A percentile compares a stretch with the other conserved stretches of the same genome.
phyloP scores from a whole-genome alignment of 305 asterid genomes.

The Solanum hybrid region DNA sequence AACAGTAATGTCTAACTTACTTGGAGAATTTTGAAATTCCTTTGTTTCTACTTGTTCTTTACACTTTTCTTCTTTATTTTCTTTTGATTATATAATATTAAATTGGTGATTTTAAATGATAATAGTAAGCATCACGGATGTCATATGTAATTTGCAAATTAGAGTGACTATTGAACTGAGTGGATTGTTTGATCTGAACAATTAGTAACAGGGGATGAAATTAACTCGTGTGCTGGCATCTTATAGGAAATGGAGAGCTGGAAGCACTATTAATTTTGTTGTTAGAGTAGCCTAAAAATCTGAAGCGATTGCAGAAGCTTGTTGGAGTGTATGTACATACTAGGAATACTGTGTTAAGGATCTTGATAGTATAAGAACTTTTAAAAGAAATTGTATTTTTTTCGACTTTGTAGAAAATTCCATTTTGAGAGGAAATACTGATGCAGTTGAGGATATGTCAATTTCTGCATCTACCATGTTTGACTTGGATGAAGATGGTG shows the following conservation, averaged over 20 bases:
- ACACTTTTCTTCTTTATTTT: background rate
- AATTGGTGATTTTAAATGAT: background rate
- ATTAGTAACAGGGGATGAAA: background rate
- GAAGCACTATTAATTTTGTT: background rate
- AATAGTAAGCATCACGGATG: background rate
- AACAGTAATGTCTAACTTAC: background rate
- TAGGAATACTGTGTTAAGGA: background rate
- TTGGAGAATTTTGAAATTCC: background rate
- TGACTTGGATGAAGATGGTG: constrained; percentile 91
- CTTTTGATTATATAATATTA: too few species aligned
- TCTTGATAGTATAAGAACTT: background rate
- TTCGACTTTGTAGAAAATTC: constrained; percentile 24
- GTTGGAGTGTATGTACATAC: background rate
- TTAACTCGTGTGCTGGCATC: background rate
- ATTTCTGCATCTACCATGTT: constrained; percentile 19
- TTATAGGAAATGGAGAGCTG: background rate
- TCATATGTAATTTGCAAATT: background rate
- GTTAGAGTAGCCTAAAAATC: background rate
- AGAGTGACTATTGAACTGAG: background rate
- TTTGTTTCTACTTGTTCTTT: background rate
- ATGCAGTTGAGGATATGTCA: constrained; percentile 1
- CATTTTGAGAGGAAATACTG: constrained; percentile 6
- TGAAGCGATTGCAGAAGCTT: background rate
- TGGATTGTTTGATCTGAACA: background rate
- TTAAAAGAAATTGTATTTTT: background rate